Evolutionary conservation across 768 basidiomycete genomes (phyloP), one percentile per base, ranked within the genome.

Genomic region (Calocybe gangraenosa): DNA sequence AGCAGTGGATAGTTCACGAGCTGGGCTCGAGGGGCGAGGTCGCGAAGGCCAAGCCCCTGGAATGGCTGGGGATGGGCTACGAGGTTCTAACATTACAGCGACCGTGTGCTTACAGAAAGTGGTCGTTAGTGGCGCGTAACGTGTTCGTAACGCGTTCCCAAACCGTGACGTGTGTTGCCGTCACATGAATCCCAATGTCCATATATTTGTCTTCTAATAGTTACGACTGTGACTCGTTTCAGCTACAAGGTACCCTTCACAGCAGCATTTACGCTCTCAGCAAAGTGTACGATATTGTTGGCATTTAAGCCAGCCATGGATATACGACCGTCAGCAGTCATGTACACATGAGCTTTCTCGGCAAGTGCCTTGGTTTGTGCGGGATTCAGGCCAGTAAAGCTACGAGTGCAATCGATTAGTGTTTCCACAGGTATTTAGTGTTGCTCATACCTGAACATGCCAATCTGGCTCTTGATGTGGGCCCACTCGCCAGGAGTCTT

Each of bases 401-500:
- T 87, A 56, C 38, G 23, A 37, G 23, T 23, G 19, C 30, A 35
- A 31, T 28, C 46, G n/a, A 44, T 32, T 25, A 14, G 17, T 31
- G 11, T 28, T 28, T 28, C 25, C 31, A 25, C 11, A 32, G 40
- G 35, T 25, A 36, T 22, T 17, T 42, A n/a, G 42, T 20, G n/a
- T n/a, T n/a, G n/a, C 17, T 58, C 74, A 49, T 63, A 92, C 92
- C 91, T 92, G 76, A 94, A 94, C 93, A 97, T 95, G 65, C 95
- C 95, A 51, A 93, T 94, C 63, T 97, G 93, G 61, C 81, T 83
- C 68, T 89, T 91, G 67, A 98, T 90, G 65, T 97, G 95, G 7
- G 78, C 75, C 96, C 96, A 98, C 47, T 87, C 81, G 6, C 95
- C 94, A 13, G 96, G 96, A 25, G 95, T 98, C 64, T 86, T 81